A percentile compares a stretch with the other conserved stretches of the same genome.
Evolutionary conservation across 83 land plant species (phyloP).

Genomic region (Picea engelmannii): DNA sequence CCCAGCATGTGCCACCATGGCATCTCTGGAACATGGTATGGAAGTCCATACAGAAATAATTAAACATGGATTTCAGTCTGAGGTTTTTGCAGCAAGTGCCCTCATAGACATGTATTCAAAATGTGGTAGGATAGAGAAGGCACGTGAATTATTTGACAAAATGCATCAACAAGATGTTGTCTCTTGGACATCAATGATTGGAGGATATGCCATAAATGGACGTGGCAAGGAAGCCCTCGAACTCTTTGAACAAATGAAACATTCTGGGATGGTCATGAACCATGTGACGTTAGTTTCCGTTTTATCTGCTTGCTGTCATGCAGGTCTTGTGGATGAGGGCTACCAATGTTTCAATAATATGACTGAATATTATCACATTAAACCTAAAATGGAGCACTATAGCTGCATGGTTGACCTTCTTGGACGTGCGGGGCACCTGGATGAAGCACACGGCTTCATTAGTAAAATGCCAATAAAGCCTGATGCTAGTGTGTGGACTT

Average conservation of each 20-base stretch:
- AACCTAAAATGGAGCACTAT: background rate
- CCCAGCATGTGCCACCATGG: no score
- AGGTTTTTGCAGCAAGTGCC: background rate
- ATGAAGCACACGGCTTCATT: background rate
- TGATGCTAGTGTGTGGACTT: background rate
- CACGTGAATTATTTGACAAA: constrained; percentile 13
- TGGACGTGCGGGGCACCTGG: background rate
- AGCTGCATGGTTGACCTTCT: background rate
- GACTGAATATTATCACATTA: background rate
- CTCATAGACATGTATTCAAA: constrained; percentile 5
- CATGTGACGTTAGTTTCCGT: background rate
- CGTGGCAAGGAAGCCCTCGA: background rate
- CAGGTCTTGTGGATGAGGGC: background rate
- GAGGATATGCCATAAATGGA: background rate
- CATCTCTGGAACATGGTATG: no score
- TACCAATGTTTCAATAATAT: background rate
- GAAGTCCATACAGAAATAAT: no score
- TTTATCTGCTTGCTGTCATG: background rate
- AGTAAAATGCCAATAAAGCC: constrained; percentile 8
- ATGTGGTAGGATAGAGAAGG: background rate
- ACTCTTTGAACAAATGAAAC: background rate
- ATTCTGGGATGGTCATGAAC: background rate
- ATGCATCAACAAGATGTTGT: constrained; percentile 31
- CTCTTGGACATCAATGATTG: constrained; percentile 28
- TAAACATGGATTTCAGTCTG: no score